phyloP scores from a whole-genome alignment of 371 early-diverging fungal genomes.

The Mortierella sp. region DNA sequence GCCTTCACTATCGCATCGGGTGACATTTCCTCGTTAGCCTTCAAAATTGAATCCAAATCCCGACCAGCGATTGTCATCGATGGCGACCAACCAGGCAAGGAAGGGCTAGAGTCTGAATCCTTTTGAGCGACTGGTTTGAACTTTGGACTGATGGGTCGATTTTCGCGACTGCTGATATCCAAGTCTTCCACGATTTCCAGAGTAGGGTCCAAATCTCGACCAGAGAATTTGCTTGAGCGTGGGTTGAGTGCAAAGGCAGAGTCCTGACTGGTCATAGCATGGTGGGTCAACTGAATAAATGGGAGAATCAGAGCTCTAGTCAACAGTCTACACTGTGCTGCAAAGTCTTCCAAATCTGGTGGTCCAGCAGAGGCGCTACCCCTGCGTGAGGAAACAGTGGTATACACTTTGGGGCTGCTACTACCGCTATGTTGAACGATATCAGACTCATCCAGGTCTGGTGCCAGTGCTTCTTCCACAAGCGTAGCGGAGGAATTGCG shows the following conservation, averaged over 20 bases:
- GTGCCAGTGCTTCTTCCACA: neutral
- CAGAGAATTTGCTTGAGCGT: slow-evolving; percentile 20
- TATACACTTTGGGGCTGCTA: neutral
- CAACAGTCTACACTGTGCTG: slow-evolving; percentile 57
- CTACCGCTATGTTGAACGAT: neutral
- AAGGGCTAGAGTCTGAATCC: neutral
- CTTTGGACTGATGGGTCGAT: neutral
- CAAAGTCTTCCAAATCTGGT: slow-evolving; percentile 59
- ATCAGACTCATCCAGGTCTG: neutral
- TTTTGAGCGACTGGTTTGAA: slow-evolving; percentile 1
- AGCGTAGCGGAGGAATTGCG: slow-evolving; percentile 1
- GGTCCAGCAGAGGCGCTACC: slow-evolving; percentile 20
- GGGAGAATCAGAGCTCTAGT: slow-evolving; percentile 57
- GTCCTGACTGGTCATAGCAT: slow-evolving; percentile 59
- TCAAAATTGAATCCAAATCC: slow-evolving; percentile 33
- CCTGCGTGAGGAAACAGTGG: slow-evolving; percentile 2
- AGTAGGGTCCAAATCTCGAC: slow-evolving; percentile 23
- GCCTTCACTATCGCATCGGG: slow-evolving; percentile 41
- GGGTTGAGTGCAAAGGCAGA: slow-evolving; percentile 44
- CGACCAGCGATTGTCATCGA: slow-evolving; percentile 21
- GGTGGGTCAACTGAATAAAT: slow-evolving; percentile 57
- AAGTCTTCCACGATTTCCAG: slow-evolving; percentile 16
- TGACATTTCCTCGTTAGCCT: slow-evolving; percentile 22
- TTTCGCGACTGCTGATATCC: neutral
- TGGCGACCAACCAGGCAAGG: slow-evolving; percentile 9